Percentiles rank a stretch among this genome's conserved stretches.
Evolutionary conservation across 2,329 filamentous ascomycete genomes (phyloP).

Genomic region (Cladophialophora carrionii): DNA sequence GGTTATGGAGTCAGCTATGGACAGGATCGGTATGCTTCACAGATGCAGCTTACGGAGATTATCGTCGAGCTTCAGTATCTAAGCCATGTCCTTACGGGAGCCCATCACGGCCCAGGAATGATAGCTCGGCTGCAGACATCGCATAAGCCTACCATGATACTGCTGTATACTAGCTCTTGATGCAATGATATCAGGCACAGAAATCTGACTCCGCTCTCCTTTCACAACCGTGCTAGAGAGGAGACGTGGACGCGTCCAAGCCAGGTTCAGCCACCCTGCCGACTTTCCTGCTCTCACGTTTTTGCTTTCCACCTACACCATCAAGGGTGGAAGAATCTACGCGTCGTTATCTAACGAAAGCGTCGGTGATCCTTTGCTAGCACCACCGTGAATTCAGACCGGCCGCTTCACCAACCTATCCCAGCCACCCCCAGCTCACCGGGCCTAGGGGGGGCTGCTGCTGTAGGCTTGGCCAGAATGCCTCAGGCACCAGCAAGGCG

Average conservation of each 20-base stretch:
- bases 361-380: background rate
- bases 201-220: background rate
- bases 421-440: background rate
- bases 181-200: conserved; percentile 31
- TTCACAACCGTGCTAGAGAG: background rate
- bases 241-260: background rate
- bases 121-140: conserved; percentile 29
- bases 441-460: background rate
- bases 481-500: conserved; percentile 33
- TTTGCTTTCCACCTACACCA: background rate
- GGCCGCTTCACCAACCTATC: background rate
- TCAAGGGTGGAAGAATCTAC: background rate
- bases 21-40: conserved; percentile 29
- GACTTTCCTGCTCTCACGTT: background rate
- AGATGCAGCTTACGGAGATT: conserved; percentile 23
- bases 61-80: conserved; percentile 21
- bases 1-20: conserved; percentile 33
- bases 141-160: conserved; percentile 30
- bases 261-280: background rate
- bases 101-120: conserved; percentile 10
- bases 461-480: conserved; percentile 21
- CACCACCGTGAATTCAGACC: background rate
- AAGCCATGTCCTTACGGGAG: conserved; percentile 8
- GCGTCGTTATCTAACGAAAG: background rate
- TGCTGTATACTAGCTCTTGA: conserved; percentile 37